Evolutionary conservation across 1,139 yeast genomes (phyloP).

Genomic region (Pneumocystis canis): DNA sequence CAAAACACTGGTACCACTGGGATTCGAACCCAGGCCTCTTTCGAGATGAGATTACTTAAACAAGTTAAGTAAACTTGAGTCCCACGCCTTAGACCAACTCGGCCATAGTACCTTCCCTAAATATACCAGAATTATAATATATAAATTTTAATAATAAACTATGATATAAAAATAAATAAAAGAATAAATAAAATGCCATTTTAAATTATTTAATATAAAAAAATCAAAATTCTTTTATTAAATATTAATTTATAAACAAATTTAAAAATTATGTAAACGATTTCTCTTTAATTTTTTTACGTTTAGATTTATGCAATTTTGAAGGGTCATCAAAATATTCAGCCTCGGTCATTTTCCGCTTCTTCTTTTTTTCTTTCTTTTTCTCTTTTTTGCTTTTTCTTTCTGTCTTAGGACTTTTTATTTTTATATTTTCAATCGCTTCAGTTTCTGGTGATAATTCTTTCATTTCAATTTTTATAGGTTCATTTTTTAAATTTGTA

Average conservation of each 20-base stretch:
- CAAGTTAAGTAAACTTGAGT: background rate
- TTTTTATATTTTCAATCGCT: background rate
- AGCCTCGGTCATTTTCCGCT: background rate
- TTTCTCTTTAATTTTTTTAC: background rate
- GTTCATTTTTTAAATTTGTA: background rate
- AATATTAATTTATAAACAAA: background rate
- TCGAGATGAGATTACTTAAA: background rate
- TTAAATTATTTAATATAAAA: background rate
- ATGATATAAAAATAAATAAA: background rate
- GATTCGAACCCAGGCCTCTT: conserved; percentile 2
- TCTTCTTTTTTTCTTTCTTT: background rate
- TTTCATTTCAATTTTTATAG: background rate
- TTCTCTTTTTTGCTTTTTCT: background rate
- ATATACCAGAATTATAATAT: background rate
- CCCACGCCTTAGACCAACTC: conserved; percentile 2
- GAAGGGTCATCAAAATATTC: background rate
- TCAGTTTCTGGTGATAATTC: background rate
- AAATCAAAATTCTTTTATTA: background rate
- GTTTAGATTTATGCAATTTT: background rate
- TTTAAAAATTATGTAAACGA: background rate
- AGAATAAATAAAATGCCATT: background rate
- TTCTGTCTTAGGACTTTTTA: background rate
- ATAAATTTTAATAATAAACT: background rate
- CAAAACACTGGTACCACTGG: background rate
- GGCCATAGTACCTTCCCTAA: background rate